Percentiles rank a stretch among this genome's conserved stretches.
Evolutionary conservation across 306 rosid genomes (phyloP).

Genomic region (Mimosa bimucronata): DNA sequence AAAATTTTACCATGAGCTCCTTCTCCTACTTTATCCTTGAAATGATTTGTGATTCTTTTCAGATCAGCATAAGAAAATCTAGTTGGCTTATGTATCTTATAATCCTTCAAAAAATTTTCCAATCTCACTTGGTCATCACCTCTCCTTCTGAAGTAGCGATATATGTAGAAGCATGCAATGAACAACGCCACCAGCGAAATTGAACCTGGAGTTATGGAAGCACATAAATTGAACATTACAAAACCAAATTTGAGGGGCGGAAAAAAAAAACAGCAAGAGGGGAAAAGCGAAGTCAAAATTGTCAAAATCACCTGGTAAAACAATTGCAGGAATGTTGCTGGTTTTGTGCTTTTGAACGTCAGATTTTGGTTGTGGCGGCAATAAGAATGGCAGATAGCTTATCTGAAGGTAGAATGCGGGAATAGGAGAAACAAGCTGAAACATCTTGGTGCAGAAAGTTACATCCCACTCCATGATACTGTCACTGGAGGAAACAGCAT

Average conservation of each 20-base stretch:
- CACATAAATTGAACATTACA: too few species aligned
- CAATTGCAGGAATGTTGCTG: background rate
- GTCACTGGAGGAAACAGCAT: background rate
- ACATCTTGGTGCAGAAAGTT: background rate
- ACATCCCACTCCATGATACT: background rate
- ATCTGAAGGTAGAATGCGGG: background rate
- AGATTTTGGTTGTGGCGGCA: background rate
- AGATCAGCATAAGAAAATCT: constrained; percentile 48
- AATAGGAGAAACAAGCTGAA: background rate
- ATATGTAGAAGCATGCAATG: too few species aligned
- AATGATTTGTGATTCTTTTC: constrained; percentile 43
- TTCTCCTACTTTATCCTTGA: constrained; percentile 42
- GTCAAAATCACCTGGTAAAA: background rate
- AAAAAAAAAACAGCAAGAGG: too few species aligned
- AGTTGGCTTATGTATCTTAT: constrained; percentile 39
- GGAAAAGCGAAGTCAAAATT: background rate
- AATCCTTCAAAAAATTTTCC: constrained; percentile 45
- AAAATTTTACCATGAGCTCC: constrained; percentile 43
- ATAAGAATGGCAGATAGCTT: rapidly evolving
- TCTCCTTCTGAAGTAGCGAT: too few species aligned
- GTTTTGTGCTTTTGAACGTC: background rate
- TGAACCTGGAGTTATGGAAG: too few species aligned
- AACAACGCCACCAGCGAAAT: too few species aligned
- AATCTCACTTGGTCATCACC: too few species aligned
- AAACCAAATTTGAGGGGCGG: too few species aligned